phyloP scores from a whole-genome alignment of 768 basidiomycete genomes.

The Russula compacta region DNA sequence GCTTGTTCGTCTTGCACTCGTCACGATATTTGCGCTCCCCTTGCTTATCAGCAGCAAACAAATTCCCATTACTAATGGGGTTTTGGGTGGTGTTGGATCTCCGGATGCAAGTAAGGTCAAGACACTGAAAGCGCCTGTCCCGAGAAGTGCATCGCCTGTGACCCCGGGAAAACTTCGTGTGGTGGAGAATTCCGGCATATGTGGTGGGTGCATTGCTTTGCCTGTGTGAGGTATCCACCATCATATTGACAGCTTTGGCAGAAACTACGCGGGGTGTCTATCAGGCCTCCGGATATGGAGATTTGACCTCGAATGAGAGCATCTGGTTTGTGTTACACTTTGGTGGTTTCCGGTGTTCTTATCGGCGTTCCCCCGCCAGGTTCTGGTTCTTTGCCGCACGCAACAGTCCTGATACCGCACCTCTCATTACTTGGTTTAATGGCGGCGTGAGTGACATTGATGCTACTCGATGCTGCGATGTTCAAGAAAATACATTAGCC shows the following conservation, averaged over 20 bases:
- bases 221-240: neutral
- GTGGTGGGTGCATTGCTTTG: slow-evolving; percentile 31
- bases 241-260: neutral
- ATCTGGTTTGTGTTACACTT: slow-evolving; percentile 36
- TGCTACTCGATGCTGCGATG: neutral
- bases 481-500: slow-evolving; percentile 22
- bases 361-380: slow-evolving; percentile 27
- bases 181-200: slow-evolving; percentile 52
- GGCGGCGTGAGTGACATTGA: slow-evolving; percentile 31
- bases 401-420: slow-evolving; percentile 50
- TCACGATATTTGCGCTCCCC: slow-evolving; percentile 19
- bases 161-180: slow-evolving; percentile 44
- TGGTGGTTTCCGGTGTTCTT: neutral
- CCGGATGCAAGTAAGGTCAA: neutral
- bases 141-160: slow-evolving; percentile 5
- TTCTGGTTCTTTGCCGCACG: slow-evolving; percentile 65
- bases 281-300: slow-evolving; percentile 57
- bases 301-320: slow-evolving; percentile 47
- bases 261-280: slow-evolving; percentile 56
- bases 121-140: neutral
- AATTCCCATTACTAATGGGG: slow-evolving; percentile 41
- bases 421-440: slow-evolving; percentile 61
- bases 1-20: slow-evolving; percentile 11
- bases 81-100: slow-evolving; percentile 37
- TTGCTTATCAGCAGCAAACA: slow-evolving; percentile 28